Conservation (phyloP, 768 basidiomycete species). For the Rhizopogon rudus region DNA sequence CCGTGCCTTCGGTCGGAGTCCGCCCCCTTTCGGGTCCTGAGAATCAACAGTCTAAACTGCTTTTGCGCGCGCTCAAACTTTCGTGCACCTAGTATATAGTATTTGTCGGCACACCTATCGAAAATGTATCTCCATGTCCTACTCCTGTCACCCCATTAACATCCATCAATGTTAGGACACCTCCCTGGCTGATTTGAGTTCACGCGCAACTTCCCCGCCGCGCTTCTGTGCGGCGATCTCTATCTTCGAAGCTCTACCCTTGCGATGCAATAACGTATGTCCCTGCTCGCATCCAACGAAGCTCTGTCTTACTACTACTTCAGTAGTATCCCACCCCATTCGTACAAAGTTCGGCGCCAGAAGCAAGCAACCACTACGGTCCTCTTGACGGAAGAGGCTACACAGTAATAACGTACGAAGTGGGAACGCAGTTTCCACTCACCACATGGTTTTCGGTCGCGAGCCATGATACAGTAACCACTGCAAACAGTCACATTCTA, state of each 20-base stretch:
- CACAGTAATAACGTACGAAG: not conserved
- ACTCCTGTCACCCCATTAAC: no score
- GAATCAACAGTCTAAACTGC: not conserved
- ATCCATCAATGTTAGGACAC: no score
- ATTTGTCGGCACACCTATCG: no score
- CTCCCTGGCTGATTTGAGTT: no score
- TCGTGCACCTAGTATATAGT: not conserved
- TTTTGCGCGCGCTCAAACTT: not conserved
- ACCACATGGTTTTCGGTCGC: not conserved
- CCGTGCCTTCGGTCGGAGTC: no score
- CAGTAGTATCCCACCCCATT: no score
- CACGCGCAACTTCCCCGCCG: no score
- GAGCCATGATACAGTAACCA: not conserved
- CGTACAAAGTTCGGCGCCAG: not conserved
- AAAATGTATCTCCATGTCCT: no score
- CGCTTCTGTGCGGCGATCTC: slow-evolving; percentile 1
- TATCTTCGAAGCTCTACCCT: not conserved
- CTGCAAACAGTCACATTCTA: not conserved
- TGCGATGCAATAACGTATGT: slow-evolving; percentile 2
- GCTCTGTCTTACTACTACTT: no score
- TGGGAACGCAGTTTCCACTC: not conserved
- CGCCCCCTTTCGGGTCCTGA: no score
- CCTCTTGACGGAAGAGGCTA: not conserved
- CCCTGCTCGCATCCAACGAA: not conserved
- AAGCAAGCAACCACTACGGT: not conserved